Conservation (phyloP, 176 grass and related monocot species). For the Zea mays region Zm-B73-REFERENCE-NAM-5.0 NC_050098.1:175078501-175079000, state of each 20-base stretch:
- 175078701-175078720: constrained; percentile 22
- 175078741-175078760: constrained; percentile 94
- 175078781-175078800: constrained; percentile 29
- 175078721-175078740: neutral
- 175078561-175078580: constrained; percentile 92
- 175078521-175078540: neutral
- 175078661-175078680: constrained; percentile 1
- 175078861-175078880: constrained; percentile 54
- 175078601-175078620: constrained; percentile 97
- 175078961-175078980: constrained; percentile 31
- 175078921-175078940: constrained; percentile 45
- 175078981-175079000: constrained; percentile 1
- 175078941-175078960: constrained; percentile 38
- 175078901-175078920: constrained; percentile 59
- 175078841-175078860: constrained; percentile 58
- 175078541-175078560: constrained; percentile 93
- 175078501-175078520: constrained; percentile 13
- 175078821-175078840: neutral
- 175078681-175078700: constrained; percentile 13
- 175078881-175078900: constrained; percentile 42
- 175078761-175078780: constrained; percentile 83
- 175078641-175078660: constrained; percentile 37
- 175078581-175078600: constrained; percentile 93
- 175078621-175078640: constrained; percentile 94
- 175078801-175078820: neutral